Evolutionary conservation across 495 filamentous ascomycete genomes (phyloP).

Genomic region (Ramalina intermedia): DNA sequence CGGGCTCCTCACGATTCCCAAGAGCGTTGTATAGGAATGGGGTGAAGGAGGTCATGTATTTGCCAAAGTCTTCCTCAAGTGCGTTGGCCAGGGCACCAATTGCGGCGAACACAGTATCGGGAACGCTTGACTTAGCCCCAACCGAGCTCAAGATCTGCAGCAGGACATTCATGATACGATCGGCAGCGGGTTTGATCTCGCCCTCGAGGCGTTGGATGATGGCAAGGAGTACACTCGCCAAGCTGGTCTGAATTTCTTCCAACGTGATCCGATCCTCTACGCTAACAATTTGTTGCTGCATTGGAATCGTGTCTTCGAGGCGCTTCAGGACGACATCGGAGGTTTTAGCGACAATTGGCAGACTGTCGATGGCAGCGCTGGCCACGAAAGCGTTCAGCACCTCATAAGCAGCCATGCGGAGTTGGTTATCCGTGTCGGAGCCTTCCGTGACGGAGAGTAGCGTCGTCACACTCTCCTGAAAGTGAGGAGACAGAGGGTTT

Average conservation of each 20-base stretch:
- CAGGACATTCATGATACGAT: slow-evolving; percentile 82
- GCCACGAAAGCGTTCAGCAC: slow-evolving; percentile 87
- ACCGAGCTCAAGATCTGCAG: slow-evolving; percentile 66
- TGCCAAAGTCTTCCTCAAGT: slow-evolving; percentile 79
- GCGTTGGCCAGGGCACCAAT: slow-evolving; percentile 76
- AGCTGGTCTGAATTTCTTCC: slow-evolving; percentile 94
- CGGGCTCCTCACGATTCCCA: slow-evolving; percentile 86
- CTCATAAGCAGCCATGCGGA: slow-evolving; percentile 98
- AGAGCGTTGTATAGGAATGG: slow-evolving; percentile 88
- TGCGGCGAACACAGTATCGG: slow-evolving; percentile 81
- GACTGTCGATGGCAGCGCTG: slow-evolving; percentile 74
- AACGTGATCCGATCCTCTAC: slow-evolving; percentile 88
- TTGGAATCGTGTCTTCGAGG: slow-evolving; percentile 76
- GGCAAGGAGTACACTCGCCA: slow-evolving; percentile 76
- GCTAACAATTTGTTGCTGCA: slow-evolving; percentile 88
- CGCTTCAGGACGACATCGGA: slow-evolving; percentile 77
- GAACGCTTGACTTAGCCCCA: slow-evolving; percentile 80
- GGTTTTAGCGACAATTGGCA: slow-evolving; percentile 63
- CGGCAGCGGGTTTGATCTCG: slow-evolving; percentile 79
- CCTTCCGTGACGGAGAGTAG: slow-evolving; percentile 75
- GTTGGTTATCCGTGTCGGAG: slow-evolving; percentile 69
- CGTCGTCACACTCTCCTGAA: slow-evolving; percentile 77
- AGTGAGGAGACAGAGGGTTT: slow-evolving; percentile 81
- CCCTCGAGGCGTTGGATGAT: slow-evolving; percentile 85
- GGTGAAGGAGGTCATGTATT: slow-evolving; percentile 91